A percentile compares a stretch with the other conserved stretches of the same genome.
These are phyloP conservation scores for Plicaturopsis crispa DNA, from an alignment of 768 basidiomycete genomes.

Conservation along the genomic window DNA sequence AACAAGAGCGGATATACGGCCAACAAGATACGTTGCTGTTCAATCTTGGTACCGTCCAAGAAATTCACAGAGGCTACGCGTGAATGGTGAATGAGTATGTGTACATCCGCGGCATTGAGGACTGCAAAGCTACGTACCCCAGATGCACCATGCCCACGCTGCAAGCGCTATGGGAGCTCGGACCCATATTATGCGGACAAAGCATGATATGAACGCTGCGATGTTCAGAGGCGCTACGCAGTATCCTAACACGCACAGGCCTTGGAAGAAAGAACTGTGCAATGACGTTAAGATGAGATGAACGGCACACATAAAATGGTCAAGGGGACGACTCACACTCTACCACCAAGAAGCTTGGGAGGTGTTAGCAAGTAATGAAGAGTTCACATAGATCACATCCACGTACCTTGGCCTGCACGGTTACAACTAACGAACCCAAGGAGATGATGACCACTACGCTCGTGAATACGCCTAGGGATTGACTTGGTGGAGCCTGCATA, in stretches of 20 bases:
- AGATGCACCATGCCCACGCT: constrained; percentile 95
- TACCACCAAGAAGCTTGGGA: constrained; percentile 64
- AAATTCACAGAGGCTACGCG: constrained; percentile 84
- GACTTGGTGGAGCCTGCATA: constrained; percentile 68
- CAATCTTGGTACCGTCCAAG: constrained; percentile 91
- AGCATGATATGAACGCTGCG: constrained; percentile 81
- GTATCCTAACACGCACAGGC: constrained; percentile 89
- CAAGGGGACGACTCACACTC: constrained; percentile 49
- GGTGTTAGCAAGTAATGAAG: constrained; percentile 2
- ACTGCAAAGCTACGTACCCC: constrained; percentile 55
- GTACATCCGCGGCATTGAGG: not conserved
- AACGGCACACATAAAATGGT: not conserved
- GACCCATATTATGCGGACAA: constrained; percentile 80
- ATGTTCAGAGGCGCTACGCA: constrained; percentile 91
- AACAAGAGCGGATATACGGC: constrained; percentile 95
- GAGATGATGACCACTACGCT: constrained; percentile 92
- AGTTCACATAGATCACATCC: constrained; percentile 1
- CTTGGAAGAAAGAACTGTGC: constrained; percentile 88
- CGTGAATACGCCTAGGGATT: constrained; percentile 86
- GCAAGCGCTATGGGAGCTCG: constrained; percentile 79
- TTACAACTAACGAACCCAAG: constrained; percentile 83
- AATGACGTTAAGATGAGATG: constrained; percentile 4
- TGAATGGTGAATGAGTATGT: constrained; percentile 1
- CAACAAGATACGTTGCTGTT: constrained; percentile 80
- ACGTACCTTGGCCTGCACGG: constrained; percentile 97